These are phyloP conservation scores for Termitomyces sp. DNA, from an alignment of 768 basidiomycete genomes.

Conservation along the genomic window DNA sequence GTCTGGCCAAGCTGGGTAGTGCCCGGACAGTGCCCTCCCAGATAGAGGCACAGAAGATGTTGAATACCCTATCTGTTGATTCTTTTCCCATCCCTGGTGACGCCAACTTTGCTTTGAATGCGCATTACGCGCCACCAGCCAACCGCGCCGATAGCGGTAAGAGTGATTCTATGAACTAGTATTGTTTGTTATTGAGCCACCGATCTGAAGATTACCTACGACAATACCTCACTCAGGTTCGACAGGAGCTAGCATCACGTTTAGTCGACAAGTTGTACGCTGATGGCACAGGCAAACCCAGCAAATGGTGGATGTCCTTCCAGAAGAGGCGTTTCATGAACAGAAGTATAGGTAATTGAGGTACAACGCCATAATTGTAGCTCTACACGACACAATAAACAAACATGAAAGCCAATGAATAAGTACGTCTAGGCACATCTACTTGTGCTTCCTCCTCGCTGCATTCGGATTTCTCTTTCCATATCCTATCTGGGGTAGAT, in stretches of 20 bases:
- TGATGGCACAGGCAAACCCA: conserved; percentile 90
- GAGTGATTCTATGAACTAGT: conserved; percentile 5
- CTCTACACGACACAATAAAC: conserved; percentile 11
- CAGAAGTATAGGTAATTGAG: conserved; percentile 71
- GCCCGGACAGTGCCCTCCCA: conserved; percentile 64
- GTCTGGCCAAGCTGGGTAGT: conserved; percentile 83
- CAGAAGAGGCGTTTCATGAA: conserved; percentile 97
- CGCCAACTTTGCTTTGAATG: conserved; percentile 88
- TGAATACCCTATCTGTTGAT: conserved; percentile 93
- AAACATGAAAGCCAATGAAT: conserved; percentile 14
- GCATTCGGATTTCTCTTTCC: conserved; percentile 89
- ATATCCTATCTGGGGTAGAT: conserved; percentile 80
- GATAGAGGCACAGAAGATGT: conserved; percentile 80
- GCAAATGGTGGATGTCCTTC: conserved; percentile 99
- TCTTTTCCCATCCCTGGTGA: conserved; percentile 94
- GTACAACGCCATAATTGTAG: conserved; percentile 17
- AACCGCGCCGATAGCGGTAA: conserved; percentile 78
- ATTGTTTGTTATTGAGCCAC: conserved; percentile 7
- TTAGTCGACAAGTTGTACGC: conserved; percentile 87
- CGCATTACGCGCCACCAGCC: conserved; percentile 80
- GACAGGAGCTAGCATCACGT: conserved; percentile 87
- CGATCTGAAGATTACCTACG: conserved; percentile 70
- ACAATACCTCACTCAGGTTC: conserved; percentile 86
- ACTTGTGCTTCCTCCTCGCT: conserved; percentile 55
- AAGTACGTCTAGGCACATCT: conserved; percentile 17